Base-by-base conservation (phyloP, 2,329 filamentous ascomycete genomes). In the Paracoccidioides brasiliensis region DNA sequence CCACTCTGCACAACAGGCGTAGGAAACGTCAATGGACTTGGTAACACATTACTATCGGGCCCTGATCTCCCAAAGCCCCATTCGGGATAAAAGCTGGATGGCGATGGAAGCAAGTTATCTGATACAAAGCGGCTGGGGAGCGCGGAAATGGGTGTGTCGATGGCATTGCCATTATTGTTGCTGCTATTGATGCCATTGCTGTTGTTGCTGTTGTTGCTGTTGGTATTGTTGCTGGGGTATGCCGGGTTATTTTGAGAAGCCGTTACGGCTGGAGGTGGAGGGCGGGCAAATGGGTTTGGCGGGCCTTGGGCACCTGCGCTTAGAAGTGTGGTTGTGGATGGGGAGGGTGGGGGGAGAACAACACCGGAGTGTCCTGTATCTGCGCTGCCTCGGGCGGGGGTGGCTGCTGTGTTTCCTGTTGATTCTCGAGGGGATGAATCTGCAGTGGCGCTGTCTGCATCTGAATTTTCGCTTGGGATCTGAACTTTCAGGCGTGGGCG, bases 211-310 rank as follows among this genome's bases (percentile, higher is more conserved):
- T 74, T 73, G 53, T 72, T 72, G 56, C 68, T 71, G 28, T 32
- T 48, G 32, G 10, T 46, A 14, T 46, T 33, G 55, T 62, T 69
- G 55, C 58, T 67, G 51, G 66, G 66, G 38, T 75, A 72, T n/a
- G 74, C 71, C 38, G 67, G 67, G 46, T 73, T 73, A 52, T 70
- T 69, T 42, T 75, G 65, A 8, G 66, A 60, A 42, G 64, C 62
- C 48, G 67, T 57, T 51, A 41, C 46, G 14, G 61, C 66, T n/a
- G 90, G 88, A 4, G 87, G 89, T 32, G 84, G 80, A 0, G 91
- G 93, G 44, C 91, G 80, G 6, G 93, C 93, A 69, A 97, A 98
- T 0, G 93, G 93, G 68, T 98, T 98, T 2, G 90, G 90, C 12
- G 93, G 93, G 0, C 93, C 93, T 41, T 85, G 86, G 7, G 93